Conservation (phyloP, 768 basidiomycete genomes). For the Mycena kentingensis region DNA sequence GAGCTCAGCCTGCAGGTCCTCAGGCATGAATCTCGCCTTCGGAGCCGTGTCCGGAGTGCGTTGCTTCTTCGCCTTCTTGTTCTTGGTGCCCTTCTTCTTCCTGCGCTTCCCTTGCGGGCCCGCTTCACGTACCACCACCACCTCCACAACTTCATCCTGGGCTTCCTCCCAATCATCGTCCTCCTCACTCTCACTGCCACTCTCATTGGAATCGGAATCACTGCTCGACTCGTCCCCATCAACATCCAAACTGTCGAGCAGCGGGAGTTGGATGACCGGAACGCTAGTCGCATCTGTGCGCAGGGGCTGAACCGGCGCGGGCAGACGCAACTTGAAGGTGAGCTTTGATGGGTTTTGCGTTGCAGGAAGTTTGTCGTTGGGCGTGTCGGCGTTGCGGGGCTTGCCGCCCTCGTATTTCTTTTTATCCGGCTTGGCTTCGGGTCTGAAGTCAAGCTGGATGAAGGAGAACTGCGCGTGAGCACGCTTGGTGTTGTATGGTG, state of each 20-base stretch:
- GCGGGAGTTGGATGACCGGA: neutral
- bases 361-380: neutral
- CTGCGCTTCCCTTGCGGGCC: neutral
- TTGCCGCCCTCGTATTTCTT: constrained; percentile 5
- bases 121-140: no score
- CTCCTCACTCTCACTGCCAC: neutral
- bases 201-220: neutral
- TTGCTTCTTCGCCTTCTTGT: no score
- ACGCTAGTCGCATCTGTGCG: no score
- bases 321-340: constrained; percentile 4
- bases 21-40: constrained; percentile 26
- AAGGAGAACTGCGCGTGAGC: constrained; percentile 14
- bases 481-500: constrained; percentile 17
- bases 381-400: no score
- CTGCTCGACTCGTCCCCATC: neutral
- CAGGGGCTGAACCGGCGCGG: no score
- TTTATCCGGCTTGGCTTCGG: constrained; percentile 3
- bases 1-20: constrained; percentile 15
- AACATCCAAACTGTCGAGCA: neutral
- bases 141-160: neutral
- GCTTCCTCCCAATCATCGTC: constrained; percentile 10
- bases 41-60: no score
- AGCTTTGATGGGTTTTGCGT: neutral
- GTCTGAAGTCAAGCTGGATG: constrained; percentile 18
- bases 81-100: no score